A percentile compares a stretch with the other conserved stretches of the same genome.
Evolutionary conservation across 2,329 filamentous ascomycete species (phyloP).

Genomic region (Penicillium sp.): DNA sequence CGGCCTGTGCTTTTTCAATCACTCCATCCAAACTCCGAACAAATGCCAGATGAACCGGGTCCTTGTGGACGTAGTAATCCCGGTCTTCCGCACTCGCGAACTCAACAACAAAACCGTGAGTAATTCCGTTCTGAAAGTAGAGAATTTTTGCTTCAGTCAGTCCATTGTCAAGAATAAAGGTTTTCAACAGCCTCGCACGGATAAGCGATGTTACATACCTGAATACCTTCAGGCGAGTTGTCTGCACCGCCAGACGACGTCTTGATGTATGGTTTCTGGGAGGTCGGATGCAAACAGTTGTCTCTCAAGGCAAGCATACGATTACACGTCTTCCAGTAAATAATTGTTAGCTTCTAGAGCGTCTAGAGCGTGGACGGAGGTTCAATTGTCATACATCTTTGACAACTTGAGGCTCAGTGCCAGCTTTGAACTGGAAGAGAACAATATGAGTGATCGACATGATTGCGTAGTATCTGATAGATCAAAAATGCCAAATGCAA

Average conservation of each 20-base stretch:
- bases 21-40: slow-evolving; percentile 42
- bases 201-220: slow-evolving; percentile 45
- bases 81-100: slow-evolving; percentile 64
- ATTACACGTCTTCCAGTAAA: slow-evolving; percentile 49
- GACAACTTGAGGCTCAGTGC: slow-evolving; percentile 49
- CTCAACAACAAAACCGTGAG: slow-evolving; percentile 68
- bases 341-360: background rate
- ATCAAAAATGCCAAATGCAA: background rate
- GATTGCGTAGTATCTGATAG: background rate
- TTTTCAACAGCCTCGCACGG: background rate
- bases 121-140: slow-evolving; percentile 55
- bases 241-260: slow-evolving; percentile 59
- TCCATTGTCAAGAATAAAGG: background rate
- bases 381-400: slow-evolving; percentile 50
- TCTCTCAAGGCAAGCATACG: slow-evolving; percentile 58
- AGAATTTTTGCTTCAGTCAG: background rate
- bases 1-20: slow-evolving; percentile 35
- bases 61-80: slow-evolving; percentile 65
- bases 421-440: slow-evolving; percentile 63
- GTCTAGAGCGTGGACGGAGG: background rate
- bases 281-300: slow-evolving; percentile 59
- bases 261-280: slow-evolving; percentile 60
- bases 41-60: slow-evolving; percentile 64
- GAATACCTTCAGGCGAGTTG: slow-evolving; percentile 60
- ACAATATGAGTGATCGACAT: slow-evolving; percentile 70